Base-by-base conservation (phyloP, 1,284 basidiomycete genomes). In the Irpex sp. region DNA sequence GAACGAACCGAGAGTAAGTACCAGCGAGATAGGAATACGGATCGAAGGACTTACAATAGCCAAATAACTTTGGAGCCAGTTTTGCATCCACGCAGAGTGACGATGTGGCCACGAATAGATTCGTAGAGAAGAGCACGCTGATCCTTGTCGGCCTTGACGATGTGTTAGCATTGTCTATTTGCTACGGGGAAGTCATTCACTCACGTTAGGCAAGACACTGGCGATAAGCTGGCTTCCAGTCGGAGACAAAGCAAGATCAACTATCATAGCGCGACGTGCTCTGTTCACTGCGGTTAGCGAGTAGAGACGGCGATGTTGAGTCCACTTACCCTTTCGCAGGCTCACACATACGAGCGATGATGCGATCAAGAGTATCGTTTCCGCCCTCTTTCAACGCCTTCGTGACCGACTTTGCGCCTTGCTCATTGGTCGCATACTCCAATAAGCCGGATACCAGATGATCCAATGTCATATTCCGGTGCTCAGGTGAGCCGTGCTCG, bases 31-130 rank as follows among this genome's bases (percentile, higher is more conserved):
- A 37, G 8, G 9, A 58, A 3, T 65, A 39, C 47, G 49, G 33
- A 55, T 57, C 33, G 9, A 5, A 49, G 15, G 6, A 84, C 90
- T 66, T 75, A 92, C 90, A 93, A 93, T 57, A 93, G 80, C 92
- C 91, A 93, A 70, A 93, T 93, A 68, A 93, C 90, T 70, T 92
- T 92, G 0, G 91, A 93, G 31, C 91, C 91, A 1, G 92, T 92
- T 78, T 93, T 93, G 72, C 90, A 93, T 33, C 91, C 91, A 37
- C 92, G 85, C 26, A 93, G 79, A 13, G 92, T 93, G 57, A 93
- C 91, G 64, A 93, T 91, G 69, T 93, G 92, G 1, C 90, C 89
- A 47, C 88, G 83, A 68, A 93, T 92, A 64, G 92, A 92, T 39
- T 93, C 91, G 70, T 92, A 92, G 35, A 93, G 77, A 63, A 86